Conservation (phyloP, 352 stramenopile species). For the Phytophthora quininea region DNA sequence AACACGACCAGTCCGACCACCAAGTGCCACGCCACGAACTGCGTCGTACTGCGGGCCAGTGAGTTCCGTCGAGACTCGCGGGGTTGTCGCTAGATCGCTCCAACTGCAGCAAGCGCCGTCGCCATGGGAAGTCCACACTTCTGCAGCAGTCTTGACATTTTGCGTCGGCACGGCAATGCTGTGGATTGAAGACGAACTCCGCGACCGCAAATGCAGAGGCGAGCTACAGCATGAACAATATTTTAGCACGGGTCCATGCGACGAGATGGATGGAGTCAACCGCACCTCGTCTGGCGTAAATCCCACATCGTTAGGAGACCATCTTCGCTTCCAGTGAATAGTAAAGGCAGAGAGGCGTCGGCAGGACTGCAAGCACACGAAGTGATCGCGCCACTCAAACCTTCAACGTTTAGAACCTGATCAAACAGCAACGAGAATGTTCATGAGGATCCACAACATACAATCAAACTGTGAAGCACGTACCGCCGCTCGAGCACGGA, state of each 20-base stretch:
- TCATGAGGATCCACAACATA: too few species aligned
- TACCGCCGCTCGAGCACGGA: constrained; percentile 51
- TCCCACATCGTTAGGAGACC: constrained; percentile 68
- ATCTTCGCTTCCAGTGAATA: constrained; percentile 71
- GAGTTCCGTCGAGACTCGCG: constrained; percentile 46
- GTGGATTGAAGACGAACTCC: constrained; percentile 58
- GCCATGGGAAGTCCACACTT: constrained; percentile 61
- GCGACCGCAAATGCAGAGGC: constrained; percentile 57
- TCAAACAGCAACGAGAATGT: constrained; percentile 3
- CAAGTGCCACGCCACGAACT: constrained; percentile 58
- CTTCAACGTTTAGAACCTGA: constrained; percentile 50
- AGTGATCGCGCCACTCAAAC: constrained; percentile 42
- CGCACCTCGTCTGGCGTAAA: constrained; percentile 56
- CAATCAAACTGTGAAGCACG: neutral
- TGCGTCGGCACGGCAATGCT: constrained; percentile 38
- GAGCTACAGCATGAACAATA: constrained; percentile 24
- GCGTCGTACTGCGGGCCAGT: constrained; percentile 72
- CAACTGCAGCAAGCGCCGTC: constrained; percentile 66
- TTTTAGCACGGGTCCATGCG: neutral
- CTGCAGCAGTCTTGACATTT: constrained; percentile 12
- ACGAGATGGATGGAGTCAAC: too few species aligned
- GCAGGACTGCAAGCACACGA: constrained; percentile 37
- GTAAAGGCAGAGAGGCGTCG: constrained; percentile 29
- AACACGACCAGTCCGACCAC: constrained; percentile 40
- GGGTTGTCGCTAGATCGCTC: constrained; percentile 31